These are phyloP conservation scores for Rhizopus stolonifer DNA, from an alignment of 371 early-diverging fungal genomes.

Conservation along the genomic window DNA sequence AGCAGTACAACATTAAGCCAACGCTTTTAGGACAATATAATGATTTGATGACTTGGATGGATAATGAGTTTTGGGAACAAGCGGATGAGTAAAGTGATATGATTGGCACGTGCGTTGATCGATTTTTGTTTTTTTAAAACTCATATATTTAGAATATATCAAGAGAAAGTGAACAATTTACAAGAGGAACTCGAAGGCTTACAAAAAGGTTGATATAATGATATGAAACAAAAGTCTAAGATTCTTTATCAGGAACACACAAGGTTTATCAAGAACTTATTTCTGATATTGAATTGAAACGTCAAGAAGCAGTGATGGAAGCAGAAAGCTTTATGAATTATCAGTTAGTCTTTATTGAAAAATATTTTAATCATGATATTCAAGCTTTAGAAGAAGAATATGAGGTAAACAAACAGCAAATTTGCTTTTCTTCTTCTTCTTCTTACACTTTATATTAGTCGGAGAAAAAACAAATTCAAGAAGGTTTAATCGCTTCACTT, in stretches of 20 bases:
- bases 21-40: conserved; percentile 40
- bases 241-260: conserved; percentile 36
- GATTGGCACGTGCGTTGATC: conserved; percentile 13
- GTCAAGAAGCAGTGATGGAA: conserved; percentile 34
- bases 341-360: conserved; percentile 33
- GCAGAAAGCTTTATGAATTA: conserved; percentile 37
- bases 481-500: conserved; percentile 34
- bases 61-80: conserved; percentile 50
- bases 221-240: conserved; percentile 4
- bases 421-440: too few species aligned
- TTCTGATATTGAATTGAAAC: conserved; percentile 38
- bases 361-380: conserved; percentile 30
- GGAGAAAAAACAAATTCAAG: conserved; percentile 15
- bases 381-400: conserved; percentile 42
- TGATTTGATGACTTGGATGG: conserved; percentile 49
- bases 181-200: conserved; percentile 25
- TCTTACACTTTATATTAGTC: too few species aligned
- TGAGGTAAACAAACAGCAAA: conserved; percentile 23
- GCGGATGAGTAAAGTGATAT: conserved; percentile 35
- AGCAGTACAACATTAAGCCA: background rate
- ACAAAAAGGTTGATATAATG: conserved; percentile 16
- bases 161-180: conserved; percentile 17
- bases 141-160: conserved; percentile 17
- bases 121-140: background rate
- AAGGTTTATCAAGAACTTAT: conserved; percentile 40